Base-by-base conservation (phyloP, 169 alveolate genomes). In the Cryptosporidium felis region DNA sequence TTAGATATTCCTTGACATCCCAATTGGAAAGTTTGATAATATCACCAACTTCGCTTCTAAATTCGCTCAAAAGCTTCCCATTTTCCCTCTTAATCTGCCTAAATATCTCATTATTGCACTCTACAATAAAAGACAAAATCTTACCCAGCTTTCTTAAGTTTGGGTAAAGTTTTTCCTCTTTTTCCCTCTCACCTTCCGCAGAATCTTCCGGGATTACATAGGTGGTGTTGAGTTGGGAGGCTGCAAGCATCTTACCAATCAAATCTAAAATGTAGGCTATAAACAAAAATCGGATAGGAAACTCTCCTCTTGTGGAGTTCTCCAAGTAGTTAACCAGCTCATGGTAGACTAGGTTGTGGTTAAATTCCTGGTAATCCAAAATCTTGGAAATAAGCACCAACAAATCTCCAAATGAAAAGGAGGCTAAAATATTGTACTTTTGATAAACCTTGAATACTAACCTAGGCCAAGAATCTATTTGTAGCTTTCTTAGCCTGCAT, bases 1-100 rank as follows among this genome's bases (percentile, higher is more conserved):
- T 74, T 1, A n/a, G 36, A 32, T 51, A 56, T 9, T 74, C 82
- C 18, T 51, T 49, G 8, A 74, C 46, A 6, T 74, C 67, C 82
- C 82, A 74, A 5, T 40, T 23, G n/a, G 67, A 74, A 34, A 74
- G 56, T 32, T 74, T 74, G 28, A 74, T 40, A 32, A 74, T 53
- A 36, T 74, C 67, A 21, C 45, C 56, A 10, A 74, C 40, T 38
- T 74, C 82, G 3, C 12, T 49, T 36, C 9, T 45, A 2, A 56
- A 3, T 9, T 74, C 45, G 8, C 38, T 36, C 18, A 65, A 3
- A 16, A 28, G 18, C n/a, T 28, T 65, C 38, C 45, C 30, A 12
- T 74, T 53, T 2, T 18, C 45, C 12, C 18, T 51, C 67, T 53
- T 5, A 16, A 49, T 74, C 18, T 36, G 58, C 1, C 28, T 36